phyloP scores from a whole-genome alignment of 2,329 filamentous ascomycete species.

The Cladorrhinum sp. region DNA sequence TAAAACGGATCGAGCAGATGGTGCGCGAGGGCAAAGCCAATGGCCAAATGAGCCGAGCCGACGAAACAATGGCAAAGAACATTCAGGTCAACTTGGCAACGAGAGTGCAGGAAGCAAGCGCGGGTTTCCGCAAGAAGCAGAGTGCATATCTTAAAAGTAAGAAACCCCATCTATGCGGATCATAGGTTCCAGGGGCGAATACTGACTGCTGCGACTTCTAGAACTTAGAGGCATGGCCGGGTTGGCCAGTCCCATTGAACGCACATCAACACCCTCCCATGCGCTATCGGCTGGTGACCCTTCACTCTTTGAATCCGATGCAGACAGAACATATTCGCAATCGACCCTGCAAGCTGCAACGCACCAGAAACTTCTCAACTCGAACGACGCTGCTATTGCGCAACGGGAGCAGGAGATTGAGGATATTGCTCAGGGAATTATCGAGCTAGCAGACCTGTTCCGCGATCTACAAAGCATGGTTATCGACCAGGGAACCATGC shows the following conservation, averaged over 20 bases:
- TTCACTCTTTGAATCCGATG: slow-evolving; percentile 87
- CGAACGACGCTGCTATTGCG: slow-evolving; percentile 79
- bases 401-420: slow-evolving; percentile 97
- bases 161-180: slow-evolving; percentile 13
- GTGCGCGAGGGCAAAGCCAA: slow-evolving; percentile 74
- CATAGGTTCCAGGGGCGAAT: neutral
- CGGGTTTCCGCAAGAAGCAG: slow-evolving; percentile 94
- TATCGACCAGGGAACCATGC: slow-evolving; percentile 84
- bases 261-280: slow-evolving; percentile 47
- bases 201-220: slow-evolving; percentile 38
- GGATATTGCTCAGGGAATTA: slow-evolving; percentile 96
- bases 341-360: slow-evolving; percentile 78
- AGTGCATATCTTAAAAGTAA: slow-evolving; percentile 91
- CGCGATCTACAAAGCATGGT: slow-evolving; percentile 95
- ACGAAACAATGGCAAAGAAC: slow-evolving; percentile 95
- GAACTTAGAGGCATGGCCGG: slow-evolving; percentile 71
- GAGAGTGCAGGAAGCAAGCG: slow-evolving; percentile 86
- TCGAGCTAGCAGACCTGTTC: slow-evolving; percentile 94
- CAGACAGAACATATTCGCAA: slow-evolving; percentile 88
- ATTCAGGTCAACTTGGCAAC: slow-evolving; percentile 88
- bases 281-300: slow-evolving; percentile 55
- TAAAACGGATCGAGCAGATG: slow-evolving; percentile 84
- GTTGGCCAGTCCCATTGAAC: slow-evolving; percentile 48
- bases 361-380: slow-evolving; percentile 63
- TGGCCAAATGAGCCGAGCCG: slow-evolving; percentile 71